Base-by-base conservation (phyloP, 2,329 filamentous ascomycete species). In the Berkeleyomyces rouxiae region DNA sequence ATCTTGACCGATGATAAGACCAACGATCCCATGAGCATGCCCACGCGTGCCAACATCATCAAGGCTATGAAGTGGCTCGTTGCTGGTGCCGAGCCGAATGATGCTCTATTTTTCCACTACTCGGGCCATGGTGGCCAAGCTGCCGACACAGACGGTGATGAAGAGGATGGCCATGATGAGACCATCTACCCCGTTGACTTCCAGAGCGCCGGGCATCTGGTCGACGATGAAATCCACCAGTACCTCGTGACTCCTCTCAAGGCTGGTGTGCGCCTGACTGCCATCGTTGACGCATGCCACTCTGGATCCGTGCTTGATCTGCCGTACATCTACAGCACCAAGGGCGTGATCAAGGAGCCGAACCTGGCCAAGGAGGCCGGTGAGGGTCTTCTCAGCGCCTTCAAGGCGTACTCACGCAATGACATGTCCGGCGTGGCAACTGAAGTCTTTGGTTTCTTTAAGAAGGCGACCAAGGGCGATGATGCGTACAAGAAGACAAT, bases 261-360 rank as follows among this genome's bases (percentile, higher is more conserved):
- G 68, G 81, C 89, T 2, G 93, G 93, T 69, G 92, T 96, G 39
- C 86, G 92, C 76, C 75, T 90, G 63, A 90, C 87, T 0, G 86
- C 86, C 69, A 90, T 90, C 70, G 90, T 90, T 72, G 87, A 90
- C 73, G 88, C 85, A 4, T 90, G 87, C 73, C 87, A 90, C 74
- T 90, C 86, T 0, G 87, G 87, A 47, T 88, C 87, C 3, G 85
- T 84, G 47, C 78, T 90, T 72, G 87, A 90, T 69, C 77, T 90
- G 63, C 87, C 87, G 5, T 90, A 90, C 74, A 80, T 90, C 65
- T 90, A 90, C 79, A 87, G 83, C 64, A 90, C 87, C 66, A 86
- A 88, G 75, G 86, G 87, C 71, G 79, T 88, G 47, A 81, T 90
- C 74, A 90, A 90, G 74, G 86, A 90, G 76, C 87, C 87, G 66